These are phyloP conservation scores for Aureobasidium sp. DNA, from an alignment of 2,329 filamentous ascomycete species.

Conservation along the genomic window DNA sequence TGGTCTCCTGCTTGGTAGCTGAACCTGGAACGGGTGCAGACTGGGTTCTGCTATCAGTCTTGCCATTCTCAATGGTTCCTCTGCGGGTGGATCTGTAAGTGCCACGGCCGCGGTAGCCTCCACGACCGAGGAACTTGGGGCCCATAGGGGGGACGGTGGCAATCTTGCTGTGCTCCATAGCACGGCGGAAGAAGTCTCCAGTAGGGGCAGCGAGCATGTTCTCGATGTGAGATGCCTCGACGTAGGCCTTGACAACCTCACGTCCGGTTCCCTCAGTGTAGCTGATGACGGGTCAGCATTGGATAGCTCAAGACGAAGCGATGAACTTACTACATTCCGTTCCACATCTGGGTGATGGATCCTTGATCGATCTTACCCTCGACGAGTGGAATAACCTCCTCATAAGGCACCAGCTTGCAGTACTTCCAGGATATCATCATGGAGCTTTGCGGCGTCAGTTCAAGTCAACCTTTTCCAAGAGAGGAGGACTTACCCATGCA, in stretches of 20 bases:
- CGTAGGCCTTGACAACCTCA: conserved; percentile 4
- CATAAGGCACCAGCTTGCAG: conserved; percentile 12
- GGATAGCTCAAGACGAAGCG: background rate
- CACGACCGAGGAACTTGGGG: background rate
- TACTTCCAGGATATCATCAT: conserved; percentile 1
- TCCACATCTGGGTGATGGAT: conserved; percentile 14
- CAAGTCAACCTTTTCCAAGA: no score
- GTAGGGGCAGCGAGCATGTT: conserved; percentile 8
- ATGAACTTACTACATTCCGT: conserved; percentile 13
- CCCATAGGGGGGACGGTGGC: background rate
- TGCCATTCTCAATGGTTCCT: background rate
- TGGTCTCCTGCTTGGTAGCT: background rate
- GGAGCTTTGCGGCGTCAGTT: background rate
- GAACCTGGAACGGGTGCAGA: background rate
- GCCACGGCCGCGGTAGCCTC: background rate
- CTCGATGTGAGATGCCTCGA: conserved; percentile 10
- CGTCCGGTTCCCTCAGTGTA: conserved; percentile 11
- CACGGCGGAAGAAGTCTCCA: background rate
- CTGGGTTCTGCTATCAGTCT: background rate
- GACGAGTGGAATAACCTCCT: background rate
- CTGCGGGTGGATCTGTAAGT: background rate
- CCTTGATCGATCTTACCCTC: conserved; percentile 1
- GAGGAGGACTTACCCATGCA: background rate
- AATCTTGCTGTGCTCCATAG: background rate
- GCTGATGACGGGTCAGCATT: background rate